A percentile compares a stretch with the other conserved stretches of the same genome.
These are phyloP conservation scores for Physcia stellaris DNA, from an alignment of 495 filamentous ascomycete species.

Conservation along the genomic window DNA sequence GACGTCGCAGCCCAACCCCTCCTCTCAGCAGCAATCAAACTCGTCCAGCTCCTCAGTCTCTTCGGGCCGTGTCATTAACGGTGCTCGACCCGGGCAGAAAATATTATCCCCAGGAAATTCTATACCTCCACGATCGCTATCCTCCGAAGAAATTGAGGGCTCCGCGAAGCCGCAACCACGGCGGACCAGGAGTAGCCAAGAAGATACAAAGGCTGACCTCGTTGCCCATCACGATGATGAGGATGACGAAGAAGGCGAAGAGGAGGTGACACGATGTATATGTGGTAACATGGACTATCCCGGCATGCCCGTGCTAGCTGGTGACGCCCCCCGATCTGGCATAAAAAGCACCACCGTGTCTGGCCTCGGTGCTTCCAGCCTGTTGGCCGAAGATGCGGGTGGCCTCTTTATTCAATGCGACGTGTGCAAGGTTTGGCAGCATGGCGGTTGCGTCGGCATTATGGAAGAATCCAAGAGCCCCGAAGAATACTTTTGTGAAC, in stretches of 20 bases:
- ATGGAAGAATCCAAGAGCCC: constrained; percentile 83
- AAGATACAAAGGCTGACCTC: constrained; percentile 44
- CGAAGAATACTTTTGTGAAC: constrained; percentile 96
- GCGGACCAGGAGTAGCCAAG: constrained; percentile 55
- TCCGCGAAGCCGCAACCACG: constrained; percentile 49
- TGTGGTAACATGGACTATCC: constrained; percentile 93
- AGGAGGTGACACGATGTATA: constrained; percentile 88
- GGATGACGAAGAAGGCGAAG: constrained; percentile 52
- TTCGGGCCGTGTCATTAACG: constrained; percentile 51
- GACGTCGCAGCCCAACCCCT: constrained; percentile 56
- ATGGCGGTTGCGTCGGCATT: constrained; percentile 95
- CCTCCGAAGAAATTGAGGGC: constrained; percentile 53
- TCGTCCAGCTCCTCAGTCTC: constrained; percentile 69
- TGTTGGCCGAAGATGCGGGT: constrained; percentile 70
- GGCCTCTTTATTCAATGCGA: constrained; percentile 98
- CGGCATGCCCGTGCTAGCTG: constrained; percentile 57
- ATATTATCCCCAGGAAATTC: constrained; percentile 59
- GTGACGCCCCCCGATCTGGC: constrained; percentile 41
- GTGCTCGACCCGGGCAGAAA: constrained; percentile 57
- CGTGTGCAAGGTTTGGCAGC: constrained; percentile 95
- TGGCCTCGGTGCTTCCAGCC: constrained; percentile 31
- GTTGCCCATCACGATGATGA: constrained; percentile 46
- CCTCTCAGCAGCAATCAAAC: constrained; percentile 50
- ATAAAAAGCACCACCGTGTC: constrained; percentile 22
- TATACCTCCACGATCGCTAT: constrained; percentile 63